Base-by-base conservation (phyloP, 352 stramenopile genomes). In the Phytophthora sojae region DNA sequence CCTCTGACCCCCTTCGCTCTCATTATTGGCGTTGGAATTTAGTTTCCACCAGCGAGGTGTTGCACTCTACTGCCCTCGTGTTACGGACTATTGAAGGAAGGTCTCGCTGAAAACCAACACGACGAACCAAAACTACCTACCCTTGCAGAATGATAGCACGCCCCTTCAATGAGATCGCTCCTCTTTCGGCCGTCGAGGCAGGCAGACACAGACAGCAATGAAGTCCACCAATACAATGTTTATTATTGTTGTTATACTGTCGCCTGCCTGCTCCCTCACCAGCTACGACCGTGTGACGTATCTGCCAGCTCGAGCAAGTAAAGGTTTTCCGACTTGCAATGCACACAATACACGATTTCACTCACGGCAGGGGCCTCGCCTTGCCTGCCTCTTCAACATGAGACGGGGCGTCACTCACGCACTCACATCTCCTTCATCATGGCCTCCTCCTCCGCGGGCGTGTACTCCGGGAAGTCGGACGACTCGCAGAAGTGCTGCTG, bases 401-500 rank as follows among this genome's bases (percentile, higher is more conserved):
- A 53, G n/a, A 29, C n/a, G 45, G 26, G 45, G 45, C 45, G 26
- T 57, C 25, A 11, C 9, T 11, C 11, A 30, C 23, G 25, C 45
- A 45, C 37, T 61, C 55, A 73, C 63, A 61, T 63, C 39, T 75
- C 65, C 47, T 69, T 73, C 25, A 83, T 69, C n/a, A 91, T 79
- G 11, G 75, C 73, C 45, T 92, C 86, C 32, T 94, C 83, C 52
- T 89, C 61, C 1, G 71, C 70, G 14, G 75, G 66, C 15, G 67
- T 65, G 21, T 75, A 79, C 62, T 94, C 86, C 0, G 84, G 84
- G 61, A 91, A 92, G 66, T 92, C 84, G 12, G 86, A 89, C 15
- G 82, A 70, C 67, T 87, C 77, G 17, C 77, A 92, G 65, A 91
- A 94, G 52, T 71, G 37, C 29, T 56, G 42, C 49, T 80, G 57